Conservation (phyloP, 495 filamentous ascomycete species). For the Xylaria venustula region DNA sequence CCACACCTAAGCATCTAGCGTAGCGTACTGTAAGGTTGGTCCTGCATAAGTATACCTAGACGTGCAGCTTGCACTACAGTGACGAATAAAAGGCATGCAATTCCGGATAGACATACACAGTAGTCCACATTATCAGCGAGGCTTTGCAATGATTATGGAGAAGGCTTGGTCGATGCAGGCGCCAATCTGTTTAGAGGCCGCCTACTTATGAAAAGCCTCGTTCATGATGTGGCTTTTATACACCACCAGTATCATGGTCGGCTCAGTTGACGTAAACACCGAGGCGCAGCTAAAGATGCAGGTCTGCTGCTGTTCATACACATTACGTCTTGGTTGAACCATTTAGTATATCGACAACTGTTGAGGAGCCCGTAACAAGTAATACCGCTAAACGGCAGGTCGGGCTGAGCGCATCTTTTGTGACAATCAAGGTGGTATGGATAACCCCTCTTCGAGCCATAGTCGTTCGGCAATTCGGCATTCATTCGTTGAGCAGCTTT, state of each 20-base stretch:
- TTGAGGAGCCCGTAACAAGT: too few relatives aligned
- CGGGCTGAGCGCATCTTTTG: too few relatives aligned
- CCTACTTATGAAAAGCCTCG: neutral
- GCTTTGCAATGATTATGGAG: too few relatives aligned
- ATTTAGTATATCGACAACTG: neutral
- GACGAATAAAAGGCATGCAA: neutral
- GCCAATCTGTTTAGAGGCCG: neutral
- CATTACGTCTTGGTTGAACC: neutral
- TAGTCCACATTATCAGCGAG: too few relatives aligned
- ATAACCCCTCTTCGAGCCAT: neutral
- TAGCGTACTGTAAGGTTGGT: too few relatives aligned
- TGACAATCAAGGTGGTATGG: too few relatives aligned
- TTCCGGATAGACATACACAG: neutral
- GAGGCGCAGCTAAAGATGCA: neutral
- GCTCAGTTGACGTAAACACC: constrained; percentile 8
- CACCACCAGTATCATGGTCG: neutral
- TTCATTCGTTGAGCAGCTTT: neutral
- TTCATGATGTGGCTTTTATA: neutral
- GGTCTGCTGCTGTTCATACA: neutral
- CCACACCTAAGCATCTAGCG: too few relatives aligned
- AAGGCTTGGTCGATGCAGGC: neutral
- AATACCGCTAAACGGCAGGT: too few relatives aligned
- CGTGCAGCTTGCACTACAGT: neutral
- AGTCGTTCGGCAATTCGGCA: neutral
- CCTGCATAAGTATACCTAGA: neutral